Evolutionary conservation across 1,284 basidiomycete species (phyloP).

Genomic region (Trichosporon inkin): DNA sequence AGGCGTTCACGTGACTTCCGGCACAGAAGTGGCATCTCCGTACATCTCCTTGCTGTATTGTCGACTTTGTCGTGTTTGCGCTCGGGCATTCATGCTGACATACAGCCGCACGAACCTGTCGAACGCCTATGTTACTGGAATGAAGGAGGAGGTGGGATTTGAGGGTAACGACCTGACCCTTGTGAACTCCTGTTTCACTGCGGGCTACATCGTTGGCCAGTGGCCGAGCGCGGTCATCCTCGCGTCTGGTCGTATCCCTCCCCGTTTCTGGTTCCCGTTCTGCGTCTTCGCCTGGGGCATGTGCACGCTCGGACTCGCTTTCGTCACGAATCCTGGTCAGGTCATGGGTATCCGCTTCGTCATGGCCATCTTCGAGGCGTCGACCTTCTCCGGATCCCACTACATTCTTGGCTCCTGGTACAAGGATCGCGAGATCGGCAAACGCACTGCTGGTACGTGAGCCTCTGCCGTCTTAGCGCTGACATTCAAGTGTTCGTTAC

Average conservation of each 20-base stretch:
- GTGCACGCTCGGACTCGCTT: slow-evolving; percentile 26
- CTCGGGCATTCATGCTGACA: background rate
- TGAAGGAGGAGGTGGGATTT: slow-evolving; percentile 34
- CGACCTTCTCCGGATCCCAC: slow-evolving; percentile 36
- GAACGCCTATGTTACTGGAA: slow-evolving; percentile 35
- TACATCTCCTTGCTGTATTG: no score
- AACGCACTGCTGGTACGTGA: slow-evolving; percentile 29
- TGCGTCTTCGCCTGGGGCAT: slow-evolving; percentile 38
- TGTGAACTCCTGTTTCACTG: slow-evolving; percentile 35
- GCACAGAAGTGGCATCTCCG: no score
- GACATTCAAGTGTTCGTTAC: slow-evolving; percentile 32
- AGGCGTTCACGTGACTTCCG: no score
- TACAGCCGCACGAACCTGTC: slow-evolving; percentile 11
- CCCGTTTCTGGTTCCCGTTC: slow-evolving; percentile 42
- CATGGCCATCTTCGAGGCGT: slow-evolving; percentile 39
- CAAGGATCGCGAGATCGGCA: slow-evolving; percentile 42
- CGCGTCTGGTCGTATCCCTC: slow-evolving; percentile 35
- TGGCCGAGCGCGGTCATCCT: slow-evolving; percentile 37
- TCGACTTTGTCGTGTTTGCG: background rate
- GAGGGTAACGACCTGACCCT: slow-evolving; percentile 29
- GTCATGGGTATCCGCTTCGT: slow-evolving; percentile 38
- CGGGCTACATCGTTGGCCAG: slow-evolving; percentile 41
- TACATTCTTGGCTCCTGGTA: slow-evolving; percentile 48
- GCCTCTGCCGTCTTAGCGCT: background rate
- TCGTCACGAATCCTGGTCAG: slow-evolving; percentile 31